Conservation (phyloP, 1,284 basidiomycete species). For the Cutaneotrichosporon sp. region DNA sequence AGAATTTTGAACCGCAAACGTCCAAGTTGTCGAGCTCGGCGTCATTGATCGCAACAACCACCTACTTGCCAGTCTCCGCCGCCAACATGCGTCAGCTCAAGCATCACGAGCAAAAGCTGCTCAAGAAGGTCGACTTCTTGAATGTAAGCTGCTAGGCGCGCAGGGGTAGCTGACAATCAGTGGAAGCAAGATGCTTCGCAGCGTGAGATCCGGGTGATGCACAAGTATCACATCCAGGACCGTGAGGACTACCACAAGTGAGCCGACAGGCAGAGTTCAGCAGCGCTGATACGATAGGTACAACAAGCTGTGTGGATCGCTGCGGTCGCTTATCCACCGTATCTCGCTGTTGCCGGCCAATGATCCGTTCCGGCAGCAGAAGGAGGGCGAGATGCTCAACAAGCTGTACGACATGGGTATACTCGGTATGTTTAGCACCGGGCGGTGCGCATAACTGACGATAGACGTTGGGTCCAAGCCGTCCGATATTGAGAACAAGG, state of each 20-base stretch:
- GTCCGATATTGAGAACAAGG: conserved; percentile 86
- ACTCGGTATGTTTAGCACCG: conserved; percentile 51
- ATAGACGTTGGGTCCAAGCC: conserved; percentile 60
- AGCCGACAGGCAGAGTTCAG: conserved; percentile 14
- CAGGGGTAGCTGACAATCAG: conserved; percentile 48
- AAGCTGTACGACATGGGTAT: conserved; percentile 98
- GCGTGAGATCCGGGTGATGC: conserved; percentile 91
- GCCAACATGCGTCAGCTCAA: conserved; percentile 73
- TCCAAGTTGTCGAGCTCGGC: neutral
- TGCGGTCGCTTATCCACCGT: conserved; percentile 80
- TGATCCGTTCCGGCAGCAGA: conserved; percentile 79
- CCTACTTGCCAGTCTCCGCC: neutral
- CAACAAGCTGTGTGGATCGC: conserved; percentile 87
- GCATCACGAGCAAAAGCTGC: conserved; percentile 85
- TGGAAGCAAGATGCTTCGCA: conserved; percentile 95
- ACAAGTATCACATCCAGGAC: conserved; percentile 90
- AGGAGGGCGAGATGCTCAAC: conserved; percentile 80
- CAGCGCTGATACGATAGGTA: conserved; percentile 57
- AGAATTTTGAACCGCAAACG: conserved; percentile 2
- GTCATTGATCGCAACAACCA: neutral
- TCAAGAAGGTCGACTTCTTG: conserved; percentile 92
- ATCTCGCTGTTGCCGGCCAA: conserved; percentile 80
- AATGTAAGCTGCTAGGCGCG: conserved; percentile 55
- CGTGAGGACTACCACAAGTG: conserved; percentile 94
- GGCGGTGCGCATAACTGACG: neutral